Evolutionary conservation across 495 filamentous ascomycete species (phyloP).

Genomic region (Penicillium odoratum): DNA sequence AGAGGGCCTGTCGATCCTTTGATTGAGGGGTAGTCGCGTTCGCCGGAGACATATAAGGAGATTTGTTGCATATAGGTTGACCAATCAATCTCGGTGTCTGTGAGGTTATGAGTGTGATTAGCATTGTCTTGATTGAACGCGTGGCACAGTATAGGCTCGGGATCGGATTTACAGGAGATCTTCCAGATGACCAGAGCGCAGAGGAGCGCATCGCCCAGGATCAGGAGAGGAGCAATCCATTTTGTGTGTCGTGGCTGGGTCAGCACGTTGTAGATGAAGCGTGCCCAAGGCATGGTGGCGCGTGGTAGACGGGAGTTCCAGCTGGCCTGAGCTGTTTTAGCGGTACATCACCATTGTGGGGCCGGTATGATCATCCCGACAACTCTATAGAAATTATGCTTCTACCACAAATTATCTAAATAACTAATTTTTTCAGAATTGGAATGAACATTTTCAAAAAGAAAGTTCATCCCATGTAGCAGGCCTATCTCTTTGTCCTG

Average conservation of each 20-base stretch:
- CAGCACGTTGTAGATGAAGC: conserved; percentile 30
- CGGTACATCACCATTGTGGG: neutral
- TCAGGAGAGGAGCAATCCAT: conserved; percentile 68
- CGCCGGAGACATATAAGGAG: conserved; percentile 72
- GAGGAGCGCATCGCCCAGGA: conserved; percentile 72
- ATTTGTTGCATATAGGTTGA: conserved; percentile 94
- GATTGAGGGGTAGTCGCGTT: conserved; percentile 84
- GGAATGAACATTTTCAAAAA: too few species aligned
- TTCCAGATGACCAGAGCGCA: conserved; percentile 77
- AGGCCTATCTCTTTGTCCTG: too few species aligned
- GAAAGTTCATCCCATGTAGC: too few species aligned
- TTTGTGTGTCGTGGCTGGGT: conserved; percentile 54
- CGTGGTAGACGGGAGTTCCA: conserved; percentile 10
- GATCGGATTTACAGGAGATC: conserved; percentile 69
- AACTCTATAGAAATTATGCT: neutral
- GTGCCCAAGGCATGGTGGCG: conserved; percentile 5
- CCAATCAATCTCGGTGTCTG: conserved; percentile 99
- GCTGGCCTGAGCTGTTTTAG: conserved; percentile 16
- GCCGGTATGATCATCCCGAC: neutral
- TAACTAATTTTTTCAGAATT: too few species aligned
- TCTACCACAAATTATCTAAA: neutral
- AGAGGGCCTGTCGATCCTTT: conserved; percentile 88
- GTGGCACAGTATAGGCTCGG: conserved; percentile 6
- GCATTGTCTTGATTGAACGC: conserved; percentile 15
- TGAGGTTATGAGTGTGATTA: conserved; percentile 13